Base-by-base conservation (phyloP, 2,329 filamentous ascomycete genomes). In the Cephalotrichum gorgonifer region DNA sequence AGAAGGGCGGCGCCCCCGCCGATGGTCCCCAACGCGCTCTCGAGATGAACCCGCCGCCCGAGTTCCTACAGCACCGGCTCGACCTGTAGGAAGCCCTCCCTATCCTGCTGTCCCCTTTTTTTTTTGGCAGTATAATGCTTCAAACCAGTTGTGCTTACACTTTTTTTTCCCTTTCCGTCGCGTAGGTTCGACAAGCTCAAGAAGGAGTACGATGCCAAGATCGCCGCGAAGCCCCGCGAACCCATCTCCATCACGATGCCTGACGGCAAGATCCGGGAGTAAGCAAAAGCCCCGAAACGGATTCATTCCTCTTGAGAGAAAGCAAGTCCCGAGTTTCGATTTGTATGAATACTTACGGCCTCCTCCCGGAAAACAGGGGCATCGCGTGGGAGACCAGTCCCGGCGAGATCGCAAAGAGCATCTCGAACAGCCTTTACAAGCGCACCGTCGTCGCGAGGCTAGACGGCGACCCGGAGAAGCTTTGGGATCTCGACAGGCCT, bases 331-430 rank as follows among this genome's bases (percentile, higher is more conserved):
- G n/a, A n/a, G n/a, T n/a, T n/a, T n/a, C n/a, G n/a, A n/a, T n/a
- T n/a, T n/a, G n/a, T n/a, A n/a, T n/a, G n/a, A n/a, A 39, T 28
- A 39, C 22, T 38, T 39, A 33, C 22, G 12, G 12, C 3, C 30
- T 27, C 15, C 22, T 39, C 23, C n/a, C n/a, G n/a, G n/a, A n/a
- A n/a, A 15, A 22, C 31, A 49, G 47, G 54, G 93, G 86, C 54
- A 91, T 84, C 56, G 83, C 89, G 45, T 97, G 86, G 85, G 88
- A 94, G 71, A 96, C 89, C 56, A 94, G 89, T 15, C 93, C 93
- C 6, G 84, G 76, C 42, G 76, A 83, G 59, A 83, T 95, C 66
- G 80, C 81, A 54, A 86, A 79, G 68, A 79, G 75, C 60, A 95
- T 90, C 65, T 89, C 75, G 69, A 96, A 86, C 79, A 93, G 81